Evolutionary conservation across 169 alveolate species (phyloP).

Genomic region (Eimeria sp.): DNA sequence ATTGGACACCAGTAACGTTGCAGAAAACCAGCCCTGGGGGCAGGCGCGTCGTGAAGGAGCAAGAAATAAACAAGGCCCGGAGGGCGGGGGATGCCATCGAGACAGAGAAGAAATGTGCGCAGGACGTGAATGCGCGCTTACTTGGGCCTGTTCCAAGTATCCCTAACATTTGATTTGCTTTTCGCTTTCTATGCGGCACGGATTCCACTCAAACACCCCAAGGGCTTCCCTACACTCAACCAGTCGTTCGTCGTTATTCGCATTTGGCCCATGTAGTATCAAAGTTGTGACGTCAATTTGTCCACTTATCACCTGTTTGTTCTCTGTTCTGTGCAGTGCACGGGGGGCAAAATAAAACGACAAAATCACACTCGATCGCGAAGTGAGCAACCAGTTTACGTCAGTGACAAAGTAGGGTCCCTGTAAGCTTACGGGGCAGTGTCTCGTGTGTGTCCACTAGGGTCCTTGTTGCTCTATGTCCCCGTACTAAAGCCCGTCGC

Average conservation of each 20-base stretch:
- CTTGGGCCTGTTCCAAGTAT: neutral
- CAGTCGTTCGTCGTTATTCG: neutral
- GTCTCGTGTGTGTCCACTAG: neutral
- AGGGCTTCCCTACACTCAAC: neutral
- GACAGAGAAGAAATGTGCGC: slow-evolving; percentile 83
- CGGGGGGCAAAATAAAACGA: slow-evolving; percentile 71
- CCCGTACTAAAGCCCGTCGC: neutral
- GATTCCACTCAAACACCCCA: neutral
- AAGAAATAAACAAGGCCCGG: slow-evolving; percentile 85
- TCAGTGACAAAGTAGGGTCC: neutral
- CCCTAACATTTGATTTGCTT: neutral
- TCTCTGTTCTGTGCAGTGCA: slow-evolving; percentile 32
- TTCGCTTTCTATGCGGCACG: neutral
- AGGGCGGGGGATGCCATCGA: slow-evolving; percentile 83
- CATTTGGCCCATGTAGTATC: neutral
- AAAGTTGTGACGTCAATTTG: neutral
- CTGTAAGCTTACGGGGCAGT: neutral
- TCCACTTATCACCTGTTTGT: neutral
- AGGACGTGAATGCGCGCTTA: neutral
- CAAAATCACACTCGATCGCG: slow-evolving; percentile 70
- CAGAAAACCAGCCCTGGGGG: slow-evolving; percentile 84
- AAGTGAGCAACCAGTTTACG: slow-evolving; percentile 60
- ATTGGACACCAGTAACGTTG: slow-evolving; percentile 86
- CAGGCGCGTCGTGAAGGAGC: slow-evolving; percentile 79
- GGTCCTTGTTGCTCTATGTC: neutral